These are phyloP conservation scores for Russula emetica DNA, from an alignment of 768 basidiomycete genomes.

Conservation along the genomic window DNA sequence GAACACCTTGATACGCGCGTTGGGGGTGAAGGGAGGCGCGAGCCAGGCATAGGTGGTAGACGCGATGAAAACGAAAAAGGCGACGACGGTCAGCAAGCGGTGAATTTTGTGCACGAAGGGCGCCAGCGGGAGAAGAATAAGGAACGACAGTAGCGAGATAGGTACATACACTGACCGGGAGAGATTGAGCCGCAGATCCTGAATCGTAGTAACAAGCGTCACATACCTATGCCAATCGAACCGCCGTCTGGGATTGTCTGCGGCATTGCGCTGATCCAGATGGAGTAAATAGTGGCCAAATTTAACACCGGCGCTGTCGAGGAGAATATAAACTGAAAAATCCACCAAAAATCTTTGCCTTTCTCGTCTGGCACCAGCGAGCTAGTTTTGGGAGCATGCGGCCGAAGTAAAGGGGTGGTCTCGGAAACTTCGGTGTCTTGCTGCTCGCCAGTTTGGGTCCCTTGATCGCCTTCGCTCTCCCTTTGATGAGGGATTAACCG, in stretches of 20 bases:
- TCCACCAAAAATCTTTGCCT: slow-evolving; percentile 47
- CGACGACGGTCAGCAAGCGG: slow-evolving; percentile 36
- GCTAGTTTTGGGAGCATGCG: background rate
- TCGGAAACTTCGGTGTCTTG: slow-evolving; percentile 22
- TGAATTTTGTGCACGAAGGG: slow-evolving; percentile 60
- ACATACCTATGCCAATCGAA: slow-evolving; percentile 46
- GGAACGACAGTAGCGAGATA: slow-evolving; percentile 43
- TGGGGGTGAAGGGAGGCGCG: slow-evolving; percentile 56
- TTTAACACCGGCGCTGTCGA: slow-evolving; percentile 51
- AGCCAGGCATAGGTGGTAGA: slow-evolving; percentile 43
- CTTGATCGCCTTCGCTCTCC: slow-evolving; percentile 20
- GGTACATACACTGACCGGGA: slow-evolving; percentile 45
- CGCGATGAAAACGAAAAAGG: slow-evolving; percentile 39
- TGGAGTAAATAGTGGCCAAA: slow-evolving; percentile 46
- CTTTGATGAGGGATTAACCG: slow-evolving; percentile 17
- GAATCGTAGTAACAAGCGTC: background rate
- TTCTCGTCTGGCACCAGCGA: slow-evolving; percentile 9
- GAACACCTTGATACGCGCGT: slow-evolving; percentile 62
- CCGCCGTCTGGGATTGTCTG: slow-evolving; percentile 66
- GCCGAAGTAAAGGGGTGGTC: slow-evolving; percentile 23
- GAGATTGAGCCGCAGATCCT: slow-evolving; percentile 1
- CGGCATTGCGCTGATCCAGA: slow-evolving; percentile 40
- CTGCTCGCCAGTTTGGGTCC: slow-evolving; percentile 7
- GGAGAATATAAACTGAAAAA: slow-evolving; percentile 51
- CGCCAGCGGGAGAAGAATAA: slow-evolving; percentile 55